Evolutionary conservation across 2,329 filamentous ascomycete species (phyloP).

Genomic region (Hortaea werneckii): DNA sequence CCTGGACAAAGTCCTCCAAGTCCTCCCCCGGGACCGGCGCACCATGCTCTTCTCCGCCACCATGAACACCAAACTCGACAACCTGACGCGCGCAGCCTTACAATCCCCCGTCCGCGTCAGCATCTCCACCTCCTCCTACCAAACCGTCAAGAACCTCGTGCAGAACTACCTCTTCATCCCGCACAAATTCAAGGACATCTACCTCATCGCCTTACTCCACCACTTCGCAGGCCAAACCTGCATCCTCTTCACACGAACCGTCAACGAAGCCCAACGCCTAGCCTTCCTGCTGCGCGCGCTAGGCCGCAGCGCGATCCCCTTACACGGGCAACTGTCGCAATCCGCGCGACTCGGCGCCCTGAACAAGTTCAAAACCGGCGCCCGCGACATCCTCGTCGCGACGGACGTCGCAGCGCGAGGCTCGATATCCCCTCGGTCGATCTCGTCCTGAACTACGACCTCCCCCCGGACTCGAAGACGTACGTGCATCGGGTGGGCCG

Average conservation of each 20-base stretch:
- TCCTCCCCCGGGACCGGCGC: slow-evolving; percentile 63
- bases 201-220: slow-evolving; percentile 76
- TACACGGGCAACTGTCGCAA: slow-evolving; percentile 88
- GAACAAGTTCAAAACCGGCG: slow-evolving; percentile 75
- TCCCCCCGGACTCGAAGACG: slow-evolving; percentile 77
- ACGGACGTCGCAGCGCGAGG: slow-evolving; percentile 92
- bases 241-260: slow-evolving; percentile 87
- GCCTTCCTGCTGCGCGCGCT: slow-evolving; percentile 73
- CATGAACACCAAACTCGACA: slow-evolving; percentile 88
- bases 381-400: slow-evolving; percentile 78
- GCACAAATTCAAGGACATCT: slow-evolving; percentile 78
- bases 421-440: slow-evolving; percentile 90
- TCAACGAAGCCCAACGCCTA: slow-evolving; percentile 80
- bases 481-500: slow-evolving; percentile 85
- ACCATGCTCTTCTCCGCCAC: slow-evolving; percentile 93
- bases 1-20: slow-evolving; percentile 86
- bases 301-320: slow-evolving; percentile 80
- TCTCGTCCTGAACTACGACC: slow-evolving; percentile 73
- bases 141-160: slow-evolving; percentile 79
- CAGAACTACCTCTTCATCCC: slow-evolving; percentile 83
- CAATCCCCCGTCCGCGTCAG: slow-evolving; percentile 74
- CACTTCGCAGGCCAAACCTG: slow-evolving; percentile 76
- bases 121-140: slow-evolving; percentile 74
- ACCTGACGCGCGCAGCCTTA: slow-evolving; percentile 78
- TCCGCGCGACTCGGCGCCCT: slow-evolving; percentile 76